Base-by-base conservation (phyloP, 257 asterid species). In the Capsicum pubescens region DNA sequence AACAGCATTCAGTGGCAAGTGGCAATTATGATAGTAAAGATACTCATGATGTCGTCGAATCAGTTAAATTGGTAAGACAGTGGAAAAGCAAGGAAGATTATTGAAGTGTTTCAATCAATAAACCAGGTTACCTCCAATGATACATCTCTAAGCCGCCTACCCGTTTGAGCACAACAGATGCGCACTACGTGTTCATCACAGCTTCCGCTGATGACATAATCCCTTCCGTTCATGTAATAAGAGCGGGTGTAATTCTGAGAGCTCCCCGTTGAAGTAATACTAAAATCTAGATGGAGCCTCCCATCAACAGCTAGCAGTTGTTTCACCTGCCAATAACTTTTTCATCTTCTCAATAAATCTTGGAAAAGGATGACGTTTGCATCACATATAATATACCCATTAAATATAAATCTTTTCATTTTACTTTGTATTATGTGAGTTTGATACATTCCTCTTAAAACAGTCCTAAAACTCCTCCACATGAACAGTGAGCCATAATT, bases 221-320 rank as follows among this genome's bases (percentile, higher is more conserved):
- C 98, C 87, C 94, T 90, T 79, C 98, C 99, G 15, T 88, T 93
- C 99, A 95, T 92, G 88, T 95, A 93, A 87, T 95, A 95, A 72
- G 99, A 94, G 46, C 99, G 97, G 79, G 98, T 93, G 83, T 93
- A 95, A 76, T 95, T 93, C 89, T 93, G 98, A 54, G 94, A 91
- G 87, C 97, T 95, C 89, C 98, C 96, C 1, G 98, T 93, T 60
- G 97, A 85, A 84, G 95, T 84, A 79, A 95, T 92, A 71, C 87
- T 91, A 89, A 93, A 95, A 86, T 95, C 94, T 80, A 92, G 86
- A 87, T 93, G 99, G 82, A 91, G 92, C 91, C 95, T 90, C 63
- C 99, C 99, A 90, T 95, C 99, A 84, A 89, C 98, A 83, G 98
- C 97, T 87, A 92, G 90, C 82, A 95, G 89, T 86, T 95, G 99